These are phyloP conservation scores for Rhazya stricta DNA, from an alignment of 257 asterid genomes.

Conservation along the genomic window DNA sequence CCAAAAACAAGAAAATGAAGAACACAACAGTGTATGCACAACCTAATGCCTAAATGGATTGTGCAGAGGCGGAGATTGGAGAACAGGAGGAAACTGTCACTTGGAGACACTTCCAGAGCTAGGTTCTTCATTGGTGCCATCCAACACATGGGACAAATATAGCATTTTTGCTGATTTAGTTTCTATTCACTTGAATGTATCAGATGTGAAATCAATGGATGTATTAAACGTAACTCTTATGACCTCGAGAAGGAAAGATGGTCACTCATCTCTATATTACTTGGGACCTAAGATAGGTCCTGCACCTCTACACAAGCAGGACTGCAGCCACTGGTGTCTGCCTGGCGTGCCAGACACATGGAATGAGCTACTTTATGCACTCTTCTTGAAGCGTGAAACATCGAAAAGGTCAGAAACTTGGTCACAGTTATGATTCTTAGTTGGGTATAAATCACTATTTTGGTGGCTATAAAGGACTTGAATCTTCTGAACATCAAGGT, in stretches of 20 bases:
- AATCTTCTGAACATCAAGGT: constrained; percentile 7
- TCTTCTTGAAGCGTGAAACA: constrained; percentile 46
- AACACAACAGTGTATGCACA: not conserved
- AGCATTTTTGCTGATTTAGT: constrained; percentile 37
- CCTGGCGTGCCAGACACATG: constrained; percentile 91
- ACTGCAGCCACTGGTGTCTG: constrained; percentile 97
- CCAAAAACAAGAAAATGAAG: not conserved
- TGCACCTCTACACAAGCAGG: constrained; percentile 62
- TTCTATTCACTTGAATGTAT: constrained; percentile 26
- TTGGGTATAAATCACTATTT: constrained; percentile 22
- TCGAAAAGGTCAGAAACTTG: constrained; percentile 23
- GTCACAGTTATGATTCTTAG: constrained; percentile 23
- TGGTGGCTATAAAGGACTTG: constrained; percentile 2
- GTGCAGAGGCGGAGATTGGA: constrained; percentile 93
- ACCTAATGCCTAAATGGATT: not conserved
- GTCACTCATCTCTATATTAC: constrained; percentile 82
- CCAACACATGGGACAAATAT: constrained; percentile 59
- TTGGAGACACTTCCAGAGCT: constrained; percentile 71
- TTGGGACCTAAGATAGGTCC: constrained; percentile 51
- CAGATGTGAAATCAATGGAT: constrained; percentile 29
- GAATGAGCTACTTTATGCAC: constrained; percentile 75
- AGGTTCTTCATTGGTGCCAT: constrained; percentile 59
- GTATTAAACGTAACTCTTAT: constrained; percentile 61
- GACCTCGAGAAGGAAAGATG: constrained; percentile 79
- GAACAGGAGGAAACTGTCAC: constrained; percentile 75